These are phyloP conservation scores for Postia placenta DNA, from an alignment of 768 basidiomycete genomes.

Conservation along the genomic window DNA sequence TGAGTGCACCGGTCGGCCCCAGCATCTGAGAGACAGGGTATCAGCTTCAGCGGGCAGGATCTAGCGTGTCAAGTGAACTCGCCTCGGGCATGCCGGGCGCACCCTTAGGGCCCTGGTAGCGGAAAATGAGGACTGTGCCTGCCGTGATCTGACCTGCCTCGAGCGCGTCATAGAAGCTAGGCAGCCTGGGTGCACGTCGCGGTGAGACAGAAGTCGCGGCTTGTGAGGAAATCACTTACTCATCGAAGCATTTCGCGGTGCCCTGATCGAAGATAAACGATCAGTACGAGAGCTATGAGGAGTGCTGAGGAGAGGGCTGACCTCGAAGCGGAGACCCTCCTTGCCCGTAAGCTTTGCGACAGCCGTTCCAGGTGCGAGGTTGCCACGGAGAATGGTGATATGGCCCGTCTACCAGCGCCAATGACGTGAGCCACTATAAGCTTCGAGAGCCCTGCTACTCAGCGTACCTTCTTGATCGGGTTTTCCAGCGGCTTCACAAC, in stretches of 20 bases:
- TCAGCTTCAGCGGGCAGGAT: neutral
- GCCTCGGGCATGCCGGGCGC: conserved; percentile 92
- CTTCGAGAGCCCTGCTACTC: neutral
- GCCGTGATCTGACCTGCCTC: conserved; percentile 68
- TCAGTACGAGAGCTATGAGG: neutral
- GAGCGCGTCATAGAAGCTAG: conserved; percentile 68
- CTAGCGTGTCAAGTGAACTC: conserved; percentile 3
- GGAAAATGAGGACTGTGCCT: conserved; percentile 74
- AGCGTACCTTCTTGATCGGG: conserved; percentile 60
- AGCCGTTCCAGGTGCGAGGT: conserved; percentile 78
- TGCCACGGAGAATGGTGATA: conserved; percentile 83
- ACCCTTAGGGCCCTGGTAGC: conserved; percentile 87
- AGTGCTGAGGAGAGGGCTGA: conserved; percentile 19
- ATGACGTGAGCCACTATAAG: neutral
- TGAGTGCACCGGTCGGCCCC: conserved; percentile 75
- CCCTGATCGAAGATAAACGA: conserved; percentile 37
- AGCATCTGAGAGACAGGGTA: conserved; percentile 32
- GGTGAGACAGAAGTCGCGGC: neutral
- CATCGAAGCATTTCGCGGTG: conserved; percentile 72
- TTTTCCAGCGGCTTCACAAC: conserved; percentile 66
- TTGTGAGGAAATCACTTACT: conserved; percentile 32
- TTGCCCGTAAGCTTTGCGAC: conserved; percentile 95
- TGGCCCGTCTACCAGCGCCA: conserved; percentile 65
- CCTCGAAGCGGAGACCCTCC: conserved; percentile 82
- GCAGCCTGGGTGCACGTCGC: conserved; percentile 36